phyloP scores from a whole-genome alignment of 2,329 filamentous ascomycete species.

The Coniochaeta ligniaria region DNA sequence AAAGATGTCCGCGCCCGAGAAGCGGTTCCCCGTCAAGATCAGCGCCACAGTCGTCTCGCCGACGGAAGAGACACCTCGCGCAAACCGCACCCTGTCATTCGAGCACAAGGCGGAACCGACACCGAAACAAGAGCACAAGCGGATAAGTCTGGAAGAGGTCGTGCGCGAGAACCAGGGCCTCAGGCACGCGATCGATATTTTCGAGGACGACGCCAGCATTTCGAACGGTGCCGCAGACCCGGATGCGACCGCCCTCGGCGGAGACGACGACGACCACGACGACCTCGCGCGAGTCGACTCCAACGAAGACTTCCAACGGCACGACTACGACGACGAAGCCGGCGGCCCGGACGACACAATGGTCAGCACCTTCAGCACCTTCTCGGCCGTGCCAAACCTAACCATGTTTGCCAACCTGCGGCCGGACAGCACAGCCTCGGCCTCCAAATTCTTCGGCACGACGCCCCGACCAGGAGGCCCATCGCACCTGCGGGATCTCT shows the following conservation, averaged over 20 bases:
- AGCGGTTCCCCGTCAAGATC: conserved; percentile 55
- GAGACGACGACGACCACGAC: conserved; percentile 15
- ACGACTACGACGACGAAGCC: conserved; percentile 24
- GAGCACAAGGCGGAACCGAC: neutral
- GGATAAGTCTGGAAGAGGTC: conserved; percentile 44
- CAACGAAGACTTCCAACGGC: conserved; percentile 10
- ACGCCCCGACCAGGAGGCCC: conserved; percentile 22
- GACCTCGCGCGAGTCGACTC: conserved; percentile 15
- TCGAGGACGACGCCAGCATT: conserved; percentile 44
- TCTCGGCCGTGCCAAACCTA: conserved; percentile 84
- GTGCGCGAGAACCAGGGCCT: conserved; percentile 48
- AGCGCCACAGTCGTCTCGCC: conserved; percentile 17
- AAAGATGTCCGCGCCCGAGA: conserved; percentile 41
- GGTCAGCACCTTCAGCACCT: conserved; percentile 80
- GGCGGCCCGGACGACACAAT: conserved; percentile 60
- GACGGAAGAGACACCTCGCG: conserved; percentile 8
- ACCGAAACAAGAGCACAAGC: conserved; percentile 18
- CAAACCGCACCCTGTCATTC: conserved; percentile 1
- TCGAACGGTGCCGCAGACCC: conserved; percentile 12
- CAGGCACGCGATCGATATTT: conserved; percentile 53
- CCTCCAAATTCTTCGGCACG: conserved; percentile 41
- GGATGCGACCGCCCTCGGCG: neutral
- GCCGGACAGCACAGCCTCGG: conserved; percentile 44
- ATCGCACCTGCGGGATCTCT: conserved; percentile 18
- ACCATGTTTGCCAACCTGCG: conserved; percentile 68